Percentiles rank a stretch among this genome's conserved stretches.
phyloP scores from a whole-genome alignment of 2,329 filamentous ascomycete species.

The Neonectria faginata region DNA sequence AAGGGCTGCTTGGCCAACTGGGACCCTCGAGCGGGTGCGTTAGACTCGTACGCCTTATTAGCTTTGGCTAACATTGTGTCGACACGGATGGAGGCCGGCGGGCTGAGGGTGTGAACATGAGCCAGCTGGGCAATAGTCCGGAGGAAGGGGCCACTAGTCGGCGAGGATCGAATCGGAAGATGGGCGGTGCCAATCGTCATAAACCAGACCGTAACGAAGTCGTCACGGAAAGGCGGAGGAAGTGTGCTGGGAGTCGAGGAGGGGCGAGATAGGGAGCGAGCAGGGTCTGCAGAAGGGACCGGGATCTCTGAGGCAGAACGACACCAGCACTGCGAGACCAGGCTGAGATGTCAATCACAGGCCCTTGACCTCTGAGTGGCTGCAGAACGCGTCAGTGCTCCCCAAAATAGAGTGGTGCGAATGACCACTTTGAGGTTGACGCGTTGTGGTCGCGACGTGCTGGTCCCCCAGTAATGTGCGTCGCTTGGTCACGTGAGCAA shows the following conservation, averaged over 20 bases:
- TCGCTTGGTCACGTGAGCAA: constrained; percentile 40
- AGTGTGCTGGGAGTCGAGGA: not conserved
- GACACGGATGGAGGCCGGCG: constrained; percentile 29
- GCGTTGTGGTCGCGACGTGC: constrained; percentile 38
- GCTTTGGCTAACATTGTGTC: constrained; percentile 53
- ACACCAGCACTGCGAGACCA: not conserved
- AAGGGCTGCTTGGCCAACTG: constrained; percentile 65
- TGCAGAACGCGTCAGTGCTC: constrained; percentile 33
- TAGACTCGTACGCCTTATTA: constrained; percentile 54
- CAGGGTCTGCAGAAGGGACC: not conserved
- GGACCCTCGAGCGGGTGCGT: constrained; percentile 49
- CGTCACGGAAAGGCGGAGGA: not conserved
- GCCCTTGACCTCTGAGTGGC: constrained; percentile 26
- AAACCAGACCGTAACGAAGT: constrained; percentile 40
- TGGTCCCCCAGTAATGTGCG: constrained; percentile 19
- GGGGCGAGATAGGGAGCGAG: constrained; percentile 15
- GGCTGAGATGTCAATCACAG: constrained; percentile 11
- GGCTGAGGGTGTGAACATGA: constrained; percentile 40
- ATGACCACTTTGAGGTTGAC: constrained; percentile 29
- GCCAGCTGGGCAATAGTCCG: constrained; percentile 40
- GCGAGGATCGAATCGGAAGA: constrained; percentile 53
- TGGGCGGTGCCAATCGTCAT: constrained; percentile 51
- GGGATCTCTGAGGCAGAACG: not conserved
- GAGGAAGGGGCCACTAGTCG: constrained; percentile 47
- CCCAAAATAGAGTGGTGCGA: constrained; percentile 15